Evolutionary conservation across 768 basidiomycete species (phyloP), one percentile per base, ranked within the genome.

Genomic region (Candolleomyces aberdarensis): DNA sequence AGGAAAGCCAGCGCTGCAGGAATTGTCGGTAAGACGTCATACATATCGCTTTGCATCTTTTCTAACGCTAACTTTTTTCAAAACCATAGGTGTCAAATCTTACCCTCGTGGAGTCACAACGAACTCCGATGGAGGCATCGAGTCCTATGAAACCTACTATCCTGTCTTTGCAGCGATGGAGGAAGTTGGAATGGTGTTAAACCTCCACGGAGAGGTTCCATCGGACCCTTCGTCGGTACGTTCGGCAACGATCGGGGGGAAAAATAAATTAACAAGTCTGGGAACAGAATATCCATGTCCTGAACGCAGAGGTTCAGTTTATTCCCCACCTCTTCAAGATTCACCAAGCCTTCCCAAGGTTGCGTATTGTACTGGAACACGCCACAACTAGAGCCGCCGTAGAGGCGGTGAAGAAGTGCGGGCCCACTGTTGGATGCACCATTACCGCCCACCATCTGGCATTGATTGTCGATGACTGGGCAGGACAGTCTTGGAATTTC

Each of bases 81-180:
- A n/a, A 43, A n/a, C 5, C 17, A 36, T 39, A 82, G 80, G 96
- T 44, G 93, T 99, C 66, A 98, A 99, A 75, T 95, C 92, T 15
- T 99, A 99, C 72, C 97, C 97, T 52, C 83, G 92, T 62, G 97
- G 97, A 10, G 96, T 99, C 3, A 99, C 97, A 22, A 99, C 97
- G 40, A 96, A 98, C 73, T 96, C 93, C 13, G 93, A 95, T 60
- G 88, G 92, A 39, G 97, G 97, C 7, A 96, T 98, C 65, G 96
- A 98, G 72, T 93, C 93, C 14, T 98, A 98, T 67, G 91, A 92
- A 66, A 80, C 84, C 1, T 99, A 96, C 71, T 97, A 98, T 73
- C 89, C 91, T 19, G 85, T 97, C 36, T 98, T 99, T 70, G 86
- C 86, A 67, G 91, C 87, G 41, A 98, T 98, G 96, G 87, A 98